These are phyloP conservation scores for Fraxinus latifolia DNA, from an alignment of 305 asterid genomes.

Conservation along the genomic window DNA sequence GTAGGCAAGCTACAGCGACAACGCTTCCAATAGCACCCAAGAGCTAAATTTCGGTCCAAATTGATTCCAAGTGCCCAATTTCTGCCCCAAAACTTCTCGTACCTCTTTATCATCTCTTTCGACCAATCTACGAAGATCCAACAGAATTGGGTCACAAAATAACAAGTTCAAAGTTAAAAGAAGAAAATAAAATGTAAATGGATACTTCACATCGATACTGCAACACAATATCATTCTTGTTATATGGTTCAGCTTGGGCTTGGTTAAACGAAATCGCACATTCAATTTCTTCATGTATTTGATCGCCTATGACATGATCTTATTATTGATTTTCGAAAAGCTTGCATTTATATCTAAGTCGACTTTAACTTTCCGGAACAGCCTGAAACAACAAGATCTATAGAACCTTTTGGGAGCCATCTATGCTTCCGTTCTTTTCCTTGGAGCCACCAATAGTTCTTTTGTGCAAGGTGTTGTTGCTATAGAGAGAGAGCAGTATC, in stretches of 20 bases:
- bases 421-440: slow-evolving; percentile 38
- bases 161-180: neutral
- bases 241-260: neutral
- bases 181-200: neutral
- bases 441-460: slow-evolving; percentile 28
- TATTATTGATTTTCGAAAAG: neutral
- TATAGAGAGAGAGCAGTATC: slow-evolving; percentile 39
- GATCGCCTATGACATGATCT: neutral
- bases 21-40: neutral
- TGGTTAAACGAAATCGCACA: neutral
- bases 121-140: neutral
- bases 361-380: slow-evolving; percentile 6
- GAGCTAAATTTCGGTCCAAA: neutral
- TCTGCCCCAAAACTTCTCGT: neutral
- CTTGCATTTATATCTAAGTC: neutral
- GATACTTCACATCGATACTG: neutral
- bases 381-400: slow-evolving; percentile 40
- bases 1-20: neutral
- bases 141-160: too few relatives aligned
- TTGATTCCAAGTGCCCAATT: neutral
- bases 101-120: neutral
- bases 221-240: neutral
- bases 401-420: slow-evolving; percentile 41
- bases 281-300: neutral
- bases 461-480: slow-evolving; percentile 37